phyloP scores from a whole-genome alignment of 176 grass and related monocot genomes.

The Rhipidocladum racemiflorum region DNA sequence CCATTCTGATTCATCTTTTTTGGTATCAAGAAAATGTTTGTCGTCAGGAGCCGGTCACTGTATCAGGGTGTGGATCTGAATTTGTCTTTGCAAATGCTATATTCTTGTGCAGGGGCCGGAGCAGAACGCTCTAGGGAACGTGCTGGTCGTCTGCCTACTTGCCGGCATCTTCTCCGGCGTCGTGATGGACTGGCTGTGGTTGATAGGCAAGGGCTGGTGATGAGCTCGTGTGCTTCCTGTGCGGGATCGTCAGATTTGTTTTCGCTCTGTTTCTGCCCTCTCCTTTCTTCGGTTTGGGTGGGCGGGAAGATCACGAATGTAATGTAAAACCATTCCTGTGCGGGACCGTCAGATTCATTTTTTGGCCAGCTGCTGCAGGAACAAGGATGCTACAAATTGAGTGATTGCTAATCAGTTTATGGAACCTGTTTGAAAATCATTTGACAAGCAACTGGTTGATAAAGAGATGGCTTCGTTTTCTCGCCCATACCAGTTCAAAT shows the following conservation, averaged over 20 bases:
- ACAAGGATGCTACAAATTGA: too few relatives aligned
- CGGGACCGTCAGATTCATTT: too few relatives aligned
- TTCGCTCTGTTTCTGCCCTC: not conserved
- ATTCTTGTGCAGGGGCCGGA: conserved; percentile 53
- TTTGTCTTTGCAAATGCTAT: not conserved
- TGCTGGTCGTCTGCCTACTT: conserved; percentile 67
- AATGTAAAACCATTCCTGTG: not conserved
- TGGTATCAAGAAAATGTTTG: not conserved
- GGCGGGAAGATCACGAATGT: not conserved
- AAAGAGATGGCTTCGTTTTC: too few relatives aligned
- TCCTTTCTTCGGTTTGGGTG: not conserved
- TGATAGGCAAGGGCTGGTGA: conserved; percentile 81
- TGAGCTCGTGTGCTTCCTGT: not conserved
- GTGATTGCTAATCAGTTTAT: not conserved
- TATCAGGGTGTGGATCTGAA: not conserved
- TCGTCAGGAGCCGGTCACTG: not conserved
- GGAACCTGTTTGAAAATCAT: not conserved
- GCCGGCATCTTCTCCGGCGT: conserved; percentile 69
- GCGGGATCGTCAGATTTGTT: not conserved
- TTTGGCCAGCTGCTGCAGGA: not conserved
- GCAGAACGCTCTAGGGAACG: conserved; percentile 75
- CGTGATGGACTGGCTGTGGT: conserved; percentile 74
- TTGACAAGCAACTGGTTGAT: too few relatives aligned
- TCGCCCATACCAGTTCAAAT: too few relatives aligned
- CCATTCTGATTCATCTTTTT: not conserved